Evolutionary conservation across 2,329 filamentous ascomycete genomes (phyloP).

Genomic region (Lachnellula hyalina): DNA sequence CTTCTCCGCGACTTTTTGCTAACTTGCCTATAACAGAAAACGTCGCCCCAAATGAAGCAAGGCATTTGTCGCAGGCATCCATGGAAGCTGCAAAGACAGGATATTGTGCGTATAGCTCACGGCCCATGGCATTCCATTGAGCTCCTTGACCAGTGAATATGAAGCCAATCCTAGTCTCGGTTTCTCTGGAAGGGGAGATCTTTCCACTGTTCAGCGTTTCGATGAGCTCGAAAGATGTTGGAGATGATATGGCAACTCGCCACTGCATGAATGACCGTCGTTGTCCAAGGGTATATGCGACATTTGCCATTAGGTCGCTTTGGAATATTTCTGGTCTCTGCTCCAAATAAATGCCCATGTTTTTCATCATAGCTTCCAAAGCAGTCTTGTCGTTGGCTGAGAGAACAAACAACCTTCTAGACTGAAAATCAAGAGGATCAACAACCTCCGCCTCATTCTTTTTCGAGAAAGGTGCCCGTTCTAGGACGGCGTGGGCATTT

Average conservation of each 20-base stretch:
- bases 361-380: constrained; percentile 25
- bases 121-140: constrained; percentile 26
- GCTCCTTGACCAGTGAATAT: constrained; percentile 29
- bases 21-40: constrained; percentile 23
- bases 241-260: constrained; percentile 23
- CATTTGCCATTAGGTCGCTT: constrained; percentile 26
- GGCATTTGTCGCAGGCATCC: constrained; percentile 29
- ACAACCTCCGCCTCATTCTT: constrained; percentile 22
- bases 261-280: constrained; percentile 26
- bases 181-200: constrained; percentile 16
- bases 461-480: constrained; percentile 23
- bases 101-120: constrained; percentile 22
- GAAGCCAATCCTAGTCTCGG: constrained; percentile 20
- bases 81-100: constrained; percentile 20
- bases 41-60: constrained; percentile 23
- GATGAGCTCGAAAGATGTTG: constrained; percentile 25
- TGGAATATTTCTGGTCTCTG: constrained; percentile 29
- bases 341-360: constrained; percentile 27
- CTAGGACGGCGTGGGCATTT: constrained; percentile 36
- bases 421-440: constrained; percentile 18
- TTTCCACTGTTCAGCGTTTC: constrained; percentile 31
- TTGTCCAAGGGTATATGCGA: constrained; percentile 28
- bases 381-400: constrained; percentile 26
- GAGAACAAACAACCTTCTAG: constrained; percentile 28
- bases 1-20: background rate